phyloP scores from a whole-genome alignment of 805 yeast genomes.

The Allodekkera sacchari region DNA sequence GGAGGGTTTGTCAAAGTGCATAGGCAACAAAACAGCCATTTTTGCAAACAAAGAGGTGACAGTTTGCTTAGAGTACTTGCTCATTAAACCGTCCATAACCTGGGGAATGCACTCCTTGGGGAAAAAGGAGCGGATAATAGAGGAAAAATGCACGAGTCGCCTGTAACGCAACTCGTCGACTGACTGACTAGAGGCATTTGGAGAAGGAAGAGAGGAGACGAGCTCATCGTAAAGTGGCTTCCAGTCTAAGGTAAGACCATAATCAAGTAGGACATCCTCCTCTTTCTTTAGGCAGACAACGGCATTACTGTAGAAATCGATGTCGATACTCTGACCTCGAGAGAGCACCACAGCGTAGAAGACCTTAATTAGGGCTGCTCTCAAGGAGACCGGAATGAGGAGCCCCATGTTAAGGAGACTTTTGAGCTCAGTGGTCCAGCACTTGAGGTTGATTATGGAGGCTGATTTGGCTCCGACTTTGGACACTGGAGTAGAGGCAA shows the following conservation, averaged over 20 bases:
- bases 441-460: conserved; percentile 63
- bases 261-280: conserved; percentile 28
- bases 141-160: conserved; percentile 43
- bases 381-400: conserved; percentile 61
- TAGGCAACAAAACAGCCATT: conserved; percentile 48
- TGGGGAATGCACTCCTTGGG: conserved; percentile 36
- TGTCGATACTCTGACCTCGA: conserved; percentile 59
- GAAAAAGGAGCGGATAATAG: conserved; percentile 48
- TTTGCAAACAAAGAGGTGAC: conserved; percentile 43
- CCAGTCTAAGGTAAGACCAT: conserved; percentile 46
- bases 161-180: conserved; percentile 43
- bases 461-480: conserved; percentile 60
- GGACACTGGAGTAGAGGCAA: conserved; percentile 41
- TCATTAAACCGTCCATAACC: conserved; percentile 42
- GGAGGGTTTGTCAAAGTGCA: conserved; percentile 23
- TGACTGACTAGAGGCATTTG: conserved; percentile 40
- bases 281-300: conserved; percentile 52
- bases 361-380: conserved; percentile 55
- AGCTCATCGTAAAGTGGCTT: conserved; percentile 32
- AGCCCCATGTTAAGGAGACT: conserved; percentile 73
- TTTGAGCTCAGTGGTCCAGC: conserved; percentile 81
- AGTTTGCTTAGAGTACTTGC: conserved; percentile 46
- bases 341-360: conserved; percentile 66
- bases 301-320: conserved; percentile 52
- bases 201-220: conserved; percentile 31